Percentiles rank a stretch among this genome's conserved stretches.
phyloP scores from a whole-genome alignment of 2,329 filamentous ascomycete genomes.

The Hymenoscyphus repandus region DNA sequence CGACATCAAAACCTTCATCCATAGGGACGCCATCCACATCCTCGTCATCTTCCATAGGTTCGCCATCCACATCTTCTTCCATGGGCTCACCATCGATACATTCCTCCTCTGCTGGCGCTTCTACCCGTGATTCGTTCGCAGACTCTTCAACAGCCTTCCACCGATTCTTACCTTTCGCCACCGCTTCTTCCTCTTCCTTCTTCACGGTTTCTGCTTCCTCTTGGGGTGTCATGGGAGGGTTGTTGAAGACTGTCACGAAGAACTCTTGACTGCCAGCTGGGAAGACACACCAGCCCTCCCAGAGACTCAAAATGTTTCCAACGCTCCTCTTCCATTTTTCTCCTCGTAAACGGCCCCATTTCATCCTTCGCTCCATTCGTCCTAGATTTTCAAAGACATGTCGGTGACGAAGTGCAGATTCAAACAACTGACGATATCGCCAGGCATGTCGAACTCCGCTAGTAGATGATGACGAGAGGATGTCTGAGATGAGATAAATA shows the following conservation, averaged over 20 bases:
- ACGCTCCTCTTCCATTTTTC: conserved; percentile 63
- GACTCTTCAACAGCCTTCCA: conserved; percentile 35
- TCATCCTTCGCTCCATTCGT: conserved; percentile 53
- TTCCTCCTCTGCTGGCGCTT: conserved; percentile 33
- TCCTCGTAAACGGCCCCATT: conserved; percentile 62
- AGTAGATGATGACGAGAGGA: conserved; percentile 58
- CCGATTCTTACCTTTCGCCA: conserved; percentile 26
- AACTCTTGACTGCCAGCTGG: conserved; percentile 66
- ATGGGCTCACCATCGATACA: conserved; percentile 47
- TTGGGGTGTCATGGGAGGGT: conserved; percentile 51
- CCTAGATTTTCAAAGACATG: conserved; percentile 61
- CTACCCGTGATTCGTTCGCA: conserved; percentile 35
- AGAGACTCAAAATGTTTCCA: conserved; percentile 49
- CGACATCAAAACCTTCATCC: conserved; percentile 37
- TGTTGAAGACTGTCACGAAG: conserved; percentile 66
- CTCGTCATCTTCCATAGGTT: conserved; percentile 37
- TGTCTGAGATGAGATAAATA: conserved; percentile 71
- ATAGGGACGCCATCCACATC: conserved; percentile 31
- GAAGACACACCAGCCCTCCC: conserved; percentile 69
- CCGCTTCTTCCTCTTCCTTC: conserved; percentile 26
- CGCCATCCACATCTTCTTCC: conserved; percentile 37
- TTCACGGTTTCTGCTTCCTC: conserved; percentile 30
- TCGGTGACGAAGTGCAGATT: conserved; percentile 51
- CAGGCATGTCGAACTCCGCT: conserved; percentile 62
- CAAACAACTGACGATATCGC: conserved; percentile 63